Percentiles rank a stretch among this genome's conserved stretches.
phyloP scores from a whole-genome alignment of 371 early-diverging fungal species.

The Lichtheimia corymbifera region DNA sequence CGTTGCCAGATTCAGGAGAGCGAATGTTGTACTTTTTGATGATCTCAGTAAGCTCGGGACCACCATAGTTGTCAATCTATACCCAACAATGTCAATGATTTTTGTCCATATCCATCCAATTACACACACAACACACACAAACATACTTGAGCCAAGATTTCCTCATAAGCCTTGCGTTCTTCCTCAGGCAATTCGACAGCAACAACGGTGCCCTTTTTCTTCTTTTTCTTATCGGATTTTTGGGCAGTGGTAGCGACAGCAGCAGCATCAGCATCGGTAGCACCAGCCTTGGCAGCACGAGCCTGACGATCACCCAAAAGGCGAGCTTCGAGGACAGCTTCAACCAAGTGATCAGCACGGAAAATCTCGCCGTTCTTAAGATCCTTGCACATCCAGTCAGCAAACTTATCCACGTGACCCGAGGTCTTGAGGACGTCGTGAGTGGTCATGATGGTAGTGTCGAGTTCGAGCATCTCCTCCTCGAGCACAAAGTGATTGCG shows the following conservation, averaged over 20 bases:
- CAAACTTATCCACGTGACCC: constrained; percentile 99
- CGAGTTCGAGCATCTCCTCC: constrained; percentile 99
- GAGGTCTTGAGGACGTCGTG: constrained; percentile 98
- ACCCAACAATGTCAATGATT: too few species aligned
- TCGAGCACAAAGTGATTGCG: constrained; percentile 97
- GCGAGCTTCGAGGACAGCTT: constrained; percentile 88
- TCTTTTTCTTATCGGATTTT: constrained; percentile 69
- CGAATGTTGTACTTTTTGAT: constrained; percentile 89
- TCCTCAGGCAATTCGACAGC: constrained; percentile 70
- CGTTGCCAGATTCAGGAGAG: constrained; percentile 91
- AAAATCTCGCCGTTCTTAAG: constrained; percentile 92
- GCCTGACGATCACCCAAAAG: constrained; percentile 82
- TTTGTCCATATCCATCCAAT: background rate
- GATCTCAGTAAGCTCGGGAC: constrained; percentile 85
- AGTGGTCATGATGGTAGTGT: constrained; percentile 97
- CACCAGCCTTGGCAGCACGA: constrained; percentile 58
- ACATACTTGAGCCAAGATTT: constrained; percentile 85
- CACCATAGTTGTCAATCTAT: constrained; percentile 92
- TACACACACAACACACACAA: constrained; percentile 3
- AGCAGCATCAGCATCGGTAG: constrained; percentile 30
- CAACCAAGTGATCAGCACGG: constrained; percentile 99
- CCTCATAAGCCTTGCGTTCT: constrained; percentile 73
- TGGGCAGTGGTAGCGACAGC: constrained; percentile 48
- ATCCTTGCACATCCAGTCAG: constrained; percentile 98
- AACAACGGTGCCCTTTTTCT: constrained; percentile 68